phyloP scores from a whole-genome alignment of 371 early-diverging fungal genomes.

The Actinomucor elegans region DNA sequence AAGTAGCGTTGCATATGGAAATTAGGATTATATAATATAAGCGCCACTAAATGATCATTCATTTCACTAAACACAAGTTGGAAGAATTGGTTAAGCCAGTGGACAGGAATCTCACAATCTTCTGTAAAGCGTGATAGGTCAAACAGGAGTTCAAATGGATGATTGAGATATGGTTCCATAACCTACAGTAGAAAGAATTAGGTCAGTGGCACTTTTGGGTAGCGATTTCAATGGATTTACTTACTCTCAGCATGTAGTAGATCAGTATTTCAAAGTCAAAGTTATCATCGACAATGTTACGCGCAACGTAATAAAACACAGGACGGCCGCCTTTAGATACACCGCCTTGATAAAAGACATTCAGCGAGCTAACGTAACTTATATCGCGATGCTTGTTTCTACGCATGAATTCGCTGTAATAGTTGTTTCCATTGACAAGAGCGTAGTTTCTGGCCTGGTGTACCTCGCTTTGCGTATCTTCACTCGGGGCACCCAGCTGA shows the following conservation, averaged over 20 bases:
- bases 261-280: constrained; percentile 79
- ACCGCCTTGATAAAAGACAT: constrained; percentile 77
- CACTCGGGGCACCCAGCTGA: constrained; percentile 80
- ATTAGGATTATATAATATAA: constrained; percentile 68
- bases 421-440: constrained; percentile 42
- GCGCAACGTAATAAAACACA: constrained; percentile 79
- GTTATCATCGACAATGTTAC: constrained; percentile 64
- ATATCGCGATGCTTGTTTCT: constrained; percentile 63
- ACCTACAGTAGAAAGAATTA: constrained; percentile 38
- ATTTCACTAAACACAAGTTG: constrained; percentile 66
- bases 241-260: constrained; percentile 64
- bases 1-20: constrained; percentile 52
- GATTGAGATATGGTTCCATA: constrained; percentile 50
- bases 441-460: constrained; percentile 38
- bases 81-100: constrained; percentile 70
- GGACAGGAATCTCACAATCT: constrained; percentile 71
- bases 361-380: constrained; percentile 56
- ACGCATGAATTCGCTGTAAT: constrained; percentile 72
- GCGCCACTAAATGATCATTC: constrained; percentile 36
- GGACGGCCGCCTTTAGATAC: constrained; percentile 71
- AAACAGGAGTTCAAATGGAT: constrained; percentile 76
- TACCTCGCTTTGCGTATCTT: constrained; percentile 44
- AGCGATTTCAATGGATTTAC: too few relatives aligned
- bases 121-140: constrained; percentile 75
- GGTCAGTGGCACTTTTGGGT: constrained; percentile 50